Percentiles rank a stretch among this genome's conserved stretches.
These are phyloP conservation scores for Spiraea crenata DNA, from an alignment of 331 rosid genomes.

Conservation along the genomic window DNA sequence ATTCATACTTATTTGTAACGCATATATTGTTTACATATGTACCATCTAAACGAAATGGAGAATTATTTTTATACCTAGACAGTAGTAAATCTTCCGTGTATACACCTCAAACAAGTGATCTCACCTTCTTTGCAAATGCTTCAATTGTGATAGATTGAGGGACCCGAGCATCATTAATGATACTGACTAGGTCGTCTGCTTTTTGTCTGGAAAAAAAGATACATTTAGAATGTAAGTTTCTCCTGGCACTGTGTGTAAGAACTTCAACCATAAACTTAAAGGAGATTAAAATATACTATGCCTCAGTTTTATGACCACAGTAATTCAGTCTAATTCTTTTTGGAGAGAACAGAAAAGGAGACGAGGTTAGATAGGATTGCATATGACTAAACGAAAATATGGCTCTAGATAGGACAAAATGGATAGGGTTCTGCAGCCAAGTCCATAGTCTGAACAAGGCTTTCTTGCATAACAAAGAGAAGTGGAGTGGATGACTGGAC, in stretches of 20 bases:
- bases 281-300: background rate
- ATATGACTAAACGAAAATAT: background rate
- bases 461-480: background rate
- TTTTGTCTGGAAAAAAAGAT: constrained; percentile 53
- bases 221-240: background rate
- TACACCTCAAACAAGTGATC: constrained; percentile 11
- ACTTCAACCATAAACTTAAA: background rate
- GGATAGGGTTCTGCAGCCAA: background rate
- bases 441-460: background rate
- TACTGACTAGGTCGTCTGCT: constrained; percentile 47
- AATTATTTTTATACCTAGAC: background rate
- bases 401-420: background rate
- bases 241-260: background rate
- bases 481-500: background rate
- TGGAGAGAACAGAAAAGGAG: background rate
- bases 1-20: background rate
- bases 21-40: background rate
- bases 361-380: background rate
- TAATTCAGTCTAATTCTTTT: background rate
- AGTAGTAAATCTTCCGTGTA: background rate
- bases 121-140: constrained; percentile 65
- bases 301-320: background rate
- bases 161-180: constrained; percentile 43
- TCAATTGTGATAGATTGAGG: constrained; percentile 56
- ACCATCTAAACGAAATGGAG: background rate